Evolutionary conservation across 1,284 basidiomycete species (phyloP).

Genomic region (Cutaneotrichosporon sp.): DNA sequence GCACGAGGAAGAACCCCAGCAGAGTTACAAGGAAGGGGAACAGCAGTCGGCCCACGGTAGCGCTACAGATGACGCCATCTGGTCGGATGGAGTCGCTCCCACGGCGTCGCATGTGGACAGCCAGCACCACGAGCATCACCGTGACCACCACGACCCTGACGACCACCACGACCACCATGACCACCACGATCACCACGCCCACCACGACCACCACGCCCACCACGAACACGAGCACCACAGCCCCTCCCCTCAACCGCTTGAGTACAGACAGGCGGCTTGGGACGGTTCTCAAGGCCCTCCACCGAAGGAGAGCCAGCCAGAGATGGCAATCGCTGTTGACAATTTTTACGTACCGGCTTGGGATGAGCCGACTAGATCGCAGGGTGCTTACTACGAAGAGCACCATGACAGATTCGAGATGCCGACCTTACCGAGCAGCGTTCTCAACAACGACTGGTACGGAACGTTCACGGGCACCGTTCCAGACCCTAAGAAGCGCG

Average conservation of each 20-base stretch:
- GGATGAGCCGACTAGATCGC: conserved; percentile 55
- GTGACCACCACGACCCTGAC: too few species aligned
- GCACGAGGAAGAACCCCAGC: background rate
- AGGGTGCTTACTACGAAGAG: conserved; percentile 31
- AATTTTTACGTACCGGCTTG: conserved; percentile 56
- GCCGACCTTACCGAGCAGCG: conserved; percentile 45
- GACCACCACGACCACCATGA: background rate
- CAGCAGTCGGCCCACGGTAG: background rate
- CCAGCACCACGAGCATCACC: background rate
- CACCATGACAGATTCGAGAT: conserved; percentile 32
- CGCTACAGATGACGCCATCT: background rate
- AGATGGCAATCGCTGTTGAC: conserved; percentile 55
- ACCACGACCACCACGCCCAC: background rate
- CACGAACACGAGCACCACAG: background rate
- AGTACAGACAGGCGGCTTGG: conserved; percentile 45
- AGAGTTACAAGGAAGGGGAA: background rate
- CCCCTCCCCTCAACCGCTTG: background rate
- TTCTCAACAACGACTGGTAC: conserved; percentile 55
- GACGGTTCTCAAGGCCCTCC: conserved; percentile 55
- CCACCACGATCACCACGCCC: background rate
- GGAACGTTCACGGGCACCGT: conserved; percentile 52
- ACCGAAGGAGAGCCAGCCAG: conserved; percentile 48
- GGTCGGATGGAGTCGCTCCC: background rate
- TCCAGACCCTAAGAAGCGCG: conserved; percentile 72
- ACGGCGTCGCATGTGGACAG: background rate